Evolutionary conservation across 1,139 yeast species (phyloP).

Genomic region (Suhomyces panamericanus): DNA sequence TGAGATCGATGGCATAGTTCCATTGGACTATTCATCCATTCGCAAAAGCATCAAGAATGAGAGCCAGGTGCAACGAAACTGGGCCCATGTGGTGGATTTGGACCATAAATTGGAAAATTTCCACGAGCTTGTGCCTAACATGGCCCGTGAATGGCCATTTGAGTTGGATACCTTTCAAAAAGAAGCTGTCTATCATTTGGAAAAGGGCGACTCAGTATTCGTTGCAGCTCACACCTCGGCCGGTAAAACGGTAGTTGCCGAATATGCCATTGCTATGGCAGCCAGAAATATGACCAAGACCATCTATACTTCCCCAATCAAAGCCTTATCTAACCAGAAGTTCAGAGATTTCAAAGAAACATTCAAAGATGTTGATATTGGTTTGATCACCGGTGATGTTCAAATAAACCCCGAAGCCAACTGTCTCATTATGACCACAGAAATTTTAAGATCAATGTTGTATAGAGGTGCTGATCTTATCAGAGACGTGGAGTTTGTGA

Average conservation of each 20-base stretch:
- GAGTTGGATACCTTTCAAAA: slow-evolving; percentile 94
- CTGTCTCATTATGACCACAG: slow-evolving; percentile 97
- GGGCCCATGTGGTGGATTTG: slow-evolving; percentile 96
- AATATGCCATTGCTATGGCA: slow-evolving; percentile 93
- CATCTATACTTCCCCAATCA: slow-evolving; percentile 90
- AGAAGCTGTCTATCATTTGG: slow-evolving; percentile 94
- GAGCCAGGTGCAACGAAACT: slow-evolving; percentile 52
- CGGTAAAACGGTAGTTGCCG: slow-evolving; percentile 91
- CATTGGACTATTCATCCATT: slow-evolving; percentile 50
- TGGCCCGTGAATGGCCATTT: slow-evolving; percentile 93
- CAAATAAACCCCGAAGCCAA: slow-evolving; percentile 97
- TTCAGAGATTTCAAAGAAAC: slow-evolving; percentile 87
- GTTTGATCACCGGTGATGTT: slow-evolving; percentile 96
- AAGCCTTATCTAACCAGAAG: slow-evolving; percentile 90
- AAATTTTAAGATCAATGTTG: slow-evolving; percentile 90
- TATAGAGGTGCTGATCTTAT: slow-evolving; percentile 95
- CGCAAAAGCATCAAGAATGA: slow-evolving; percentile 29
- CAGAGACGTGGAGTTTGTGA: slow-evolving; percentile 95
- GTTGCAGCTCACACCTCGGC: slow-evolving; percentile 98
- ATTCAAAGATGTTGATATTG: slow-evolving; percentile 81
- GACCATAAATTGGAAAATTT: slow-evolving; percentile 83
- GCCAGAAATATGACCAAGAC: slow-evolving; percentile 87
- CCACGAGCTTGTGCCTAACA: slow-evolving; percentile 82
- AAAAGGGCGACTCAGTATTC: slow-evolving; percentile 95
- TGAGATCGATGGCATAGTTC: slow-evolving; percentile 77